Conservation (phyloP, 106 monocot species). For the Acanthochlamys bracteata region DNA sequence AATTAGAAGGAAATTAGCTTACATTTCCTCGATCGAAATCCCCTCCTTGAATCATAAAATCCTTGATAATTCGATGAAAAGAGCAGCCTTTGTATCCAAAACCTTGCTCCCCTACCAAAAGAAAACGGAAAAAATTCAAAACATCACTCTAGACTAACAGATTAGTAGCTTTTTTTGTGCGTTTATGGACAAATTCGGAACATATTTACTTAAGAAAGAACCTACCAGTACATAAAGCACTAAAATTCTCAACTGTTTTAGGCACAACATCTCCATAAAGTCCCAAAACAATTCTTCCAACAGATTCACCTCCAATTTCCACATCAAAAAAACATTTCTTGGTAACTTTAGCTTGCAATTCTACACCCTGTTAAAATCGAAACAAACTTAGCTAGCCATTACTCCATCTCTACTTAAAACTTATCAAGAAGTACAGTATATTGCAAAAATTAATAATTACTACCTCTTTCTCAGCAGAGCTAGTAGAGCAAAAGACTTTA, state of each 20-base stretch:
- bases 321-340: constrained; percentile 84
- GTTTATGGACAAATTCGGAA: too few relatives aligned
- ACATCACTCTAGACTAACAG: not conserved
- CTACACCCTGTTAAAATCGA: too few relatives aligned
- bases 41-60: constrained; percentile 89
- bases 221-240: constrained; percentile 71
- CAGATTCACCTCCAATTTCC: constrained; percentile 66
- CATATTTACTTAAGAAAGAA: too few relatives aligned
- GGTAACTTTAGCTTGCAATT: constrained; percentile 63
- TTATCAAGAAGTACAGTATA: too few relatives aligned
- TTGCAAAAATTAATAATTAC: too few relatives aligned
- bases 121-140: not conserved
- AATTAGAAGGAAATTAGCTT: too few relatives aligned
- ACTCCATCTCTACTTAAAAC: too few relatives aligned
- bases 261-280: constrained; percentile 78
- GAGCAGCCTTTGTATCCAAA: constrained; percentile 80
- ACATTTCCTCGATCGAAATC: constrained; percentile 75
- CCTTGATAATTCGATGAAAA: constrained; percentile 80
- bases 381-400: too few relatives aligned
- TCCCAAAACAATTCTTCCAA: constrained; percentile 61
- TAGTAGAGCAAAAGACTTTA: too few relatives aligned
- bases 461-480: too few relatives aligned
- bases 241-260: constrained; percentile 67
- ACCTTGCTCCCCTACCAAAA: constrained; percentile 53
- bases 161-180: too few relatives aligned